Evolutionary conservation across 1,284 basidiomycete species (phyloP).

Genomic region (Schizophyllum commune): DNA sequence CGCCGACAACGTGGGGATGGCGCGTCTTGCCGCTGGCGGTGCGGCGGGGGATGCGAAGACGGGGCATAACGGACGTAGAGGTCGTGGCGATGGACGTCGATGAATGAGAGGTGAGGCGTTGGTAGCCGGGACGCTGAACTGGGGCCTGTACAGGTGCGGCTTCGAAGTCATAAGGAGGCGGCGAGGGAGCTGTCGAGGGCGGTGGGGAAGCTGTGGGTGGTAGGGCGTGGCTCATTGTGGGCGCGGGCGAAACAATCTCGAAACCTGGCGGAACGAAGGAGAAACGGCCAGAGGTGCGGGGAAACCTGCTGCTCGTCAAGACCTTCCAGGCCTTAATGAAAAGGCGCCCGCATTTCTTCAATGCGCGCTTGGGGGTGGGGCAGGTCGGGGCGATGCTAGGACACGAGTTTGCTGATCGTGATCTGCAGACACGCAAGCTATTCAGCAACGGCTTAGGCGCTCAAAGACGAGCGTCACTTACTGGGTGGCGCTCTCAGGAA

Average conservation of each 20-base stretch:
- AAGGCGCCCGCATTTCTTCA: constrained; percentile 15
- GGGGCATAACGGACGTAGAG: background rate
- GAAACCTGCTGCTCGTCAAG: constrained; percentile 13
- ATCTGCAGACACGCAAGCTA: background rate
- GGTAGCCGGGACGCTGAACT: background rate
- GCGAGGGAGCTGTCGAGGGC: too few species aligned
- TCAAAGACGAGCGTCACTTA: background rate
- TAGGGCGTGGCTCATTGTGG: background rate
- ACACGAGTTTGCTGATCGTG: constrained; percentile 19
- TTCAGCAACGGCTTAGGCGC: too few species aligned
- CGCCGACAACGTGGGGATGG: background rate
- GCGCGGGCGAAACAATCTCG: constrained; percentile 8
- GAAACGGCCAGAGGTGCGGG: constrained; percentile 20
- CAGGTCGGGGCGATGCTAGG: constrained; percentile 5
- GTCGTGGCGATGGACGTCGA: background rate
- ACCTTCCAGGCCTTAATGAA: constrained; percentile 23
- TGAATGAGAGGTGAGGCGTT: constrained; percentile 8
- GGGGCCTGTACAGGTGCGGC: too few species aligned
- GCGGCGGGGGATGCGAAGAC: too few species aligned
- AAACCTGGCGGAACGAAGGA: constrained; percentile 27
- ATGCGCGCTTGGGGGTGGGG: constrained; percentile 4
- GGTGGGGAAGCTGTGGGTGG: too few species aligned
- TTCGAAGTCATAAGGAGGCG: too few species aligned
- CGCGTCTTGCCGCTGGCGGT: background rate
- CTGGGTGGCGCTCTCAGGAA: background rate